Evolutionary conservation across 805 yeast genomes (phyloP).

Genomic region (Pichia thaimueangensis): DNA sequence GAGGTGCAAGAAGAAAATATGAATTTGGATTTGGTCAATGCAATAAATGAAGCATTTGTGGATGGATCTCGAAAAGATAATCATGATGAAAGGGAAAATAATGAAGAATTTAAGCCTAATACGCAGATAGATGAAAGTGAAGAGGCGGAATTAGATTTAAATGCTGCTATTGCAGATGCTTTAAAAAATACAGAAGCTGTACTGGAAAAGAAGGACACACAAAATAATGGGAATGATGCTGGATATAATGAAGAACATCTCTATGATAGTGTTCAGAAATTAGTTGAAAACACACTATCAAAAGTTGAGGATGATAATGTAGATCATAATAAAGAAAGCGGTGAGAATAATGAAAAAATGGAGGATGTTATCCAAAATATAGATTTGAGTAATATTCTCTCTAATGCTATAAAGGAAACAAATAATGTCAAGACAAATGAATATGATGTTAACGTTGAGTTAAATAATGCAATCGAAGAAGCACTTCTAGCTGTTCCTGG

Average conservation of each 20-base stretch:
- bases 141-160: constrained; percentile 15
- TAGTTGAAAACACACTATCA: constrained; percentile 1
- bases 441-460: constrained; percentile 4
- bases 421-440: constrained; percentile 21
- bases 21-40: constrained; percentile 9
- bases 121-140: not conserved
- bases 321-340: not conserved
- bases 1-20: not conserved
- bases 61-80: not conserved
- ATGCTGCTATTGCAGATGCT: constrained; percentile 24
- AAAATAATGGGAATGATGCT: constrained; percentile 4
- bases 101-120: not conserved
- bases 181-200: constrained; percentile 13
- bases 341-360: not conserved
- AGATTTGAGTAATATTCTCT: constrained; percentile 16
- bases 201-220: constrained; percentile 5
- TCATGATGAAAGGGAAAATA: not conserved
- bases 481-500: constrained; percentile 7
- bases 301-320: not conserved
- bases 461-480: constrained; percentile 7
- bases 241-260: constrained; percentile 1
- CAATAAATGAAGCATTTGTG: constrained; percentile 13
- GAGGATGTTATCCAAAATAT: constrained; percentile 12
- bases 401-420: constrained; percentile 16
- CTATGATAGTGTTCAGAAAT: constrained; percentile 9